Evolutionary conservation across 495 filamentous ascomycete genomes (phyloP).

Genomic region (Neurospora cerealis): DNA sequence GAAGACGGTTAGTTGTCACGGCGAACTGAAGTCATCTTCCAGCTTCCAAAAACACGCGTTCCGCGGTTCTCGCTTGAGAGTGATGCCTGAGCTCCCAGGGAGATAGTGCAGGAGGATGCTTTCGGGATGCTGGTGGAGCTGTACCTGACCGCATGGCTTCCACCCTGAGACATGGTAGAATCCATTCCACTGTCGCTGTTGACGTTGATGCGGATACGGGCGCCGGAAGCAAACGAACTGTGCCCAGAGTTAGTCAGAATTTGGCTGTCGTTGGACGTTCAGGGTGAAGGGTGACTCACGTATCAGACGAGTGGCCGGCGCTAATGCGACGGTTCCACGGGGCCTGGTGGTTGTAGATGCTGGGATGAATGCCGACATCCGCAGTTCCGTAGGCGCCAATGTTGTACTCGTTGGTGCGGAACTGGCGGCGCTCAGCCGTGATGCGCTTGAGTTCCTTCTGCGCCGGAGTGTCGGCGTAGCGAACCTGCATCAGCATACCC

Average conservation of each 20-base stretch:
- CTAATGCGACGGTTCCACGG: slow-evolving; percentile 21
- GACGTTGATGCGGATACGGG: slow-evolving; percentile 9
- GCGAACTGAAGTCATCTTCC: slow-evolving; percentile 3
- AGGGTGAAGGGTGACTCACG: slow-evolving; percentile 5
- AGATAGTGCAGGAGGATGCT: not conserved
- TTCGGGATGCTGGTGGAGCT: not conserved
- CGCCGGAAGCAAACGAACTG: slow-evolving; percentile 19
- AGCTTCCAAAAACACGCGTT: not conserved
- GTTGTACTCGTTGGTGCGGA: slow-evolving; percentile 92
- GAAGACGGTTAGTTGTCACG: slow-evolving; percentile 16
- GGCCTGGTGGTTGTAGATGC: slow-evolving; percentile 26
- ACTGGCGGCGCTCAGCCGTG: slow-evolving; percentile 84
- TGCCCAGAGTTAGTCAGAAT: slow-evolving; percentile 6
- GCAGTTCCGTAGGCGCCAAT: slow-evolving; percentile 47
- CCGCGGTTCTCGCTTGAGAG: not conserved
- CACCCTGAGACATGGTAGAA: slow-evolving; percentile 7
- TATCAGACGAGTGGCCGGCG: slow-evolving; percentile 15
- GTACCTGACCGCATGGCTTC: slow-evolving; percentile 20
- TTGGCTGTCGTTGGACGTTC: not conserved
- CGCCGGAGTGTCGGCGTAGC: slow-evolving; percentile 90
- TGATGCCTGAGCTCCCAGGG: not conserved
- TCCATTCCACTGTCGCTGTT: slow-evolving; percentile 7
- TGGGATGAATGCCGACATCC: slow-evolving; percentile 40
- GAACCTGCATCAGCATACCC: slow-evolving; percentile 75
- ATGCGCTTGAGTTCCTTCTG: slow-evolving; percentile 94